Percentiles rank a stretch among this genome's conserved stretches.
Evolutionary conservation across 2,329 filamentous ascomycete genomes (phyloP).

Genomic region (Fusarium xyrophilum): DNA sequence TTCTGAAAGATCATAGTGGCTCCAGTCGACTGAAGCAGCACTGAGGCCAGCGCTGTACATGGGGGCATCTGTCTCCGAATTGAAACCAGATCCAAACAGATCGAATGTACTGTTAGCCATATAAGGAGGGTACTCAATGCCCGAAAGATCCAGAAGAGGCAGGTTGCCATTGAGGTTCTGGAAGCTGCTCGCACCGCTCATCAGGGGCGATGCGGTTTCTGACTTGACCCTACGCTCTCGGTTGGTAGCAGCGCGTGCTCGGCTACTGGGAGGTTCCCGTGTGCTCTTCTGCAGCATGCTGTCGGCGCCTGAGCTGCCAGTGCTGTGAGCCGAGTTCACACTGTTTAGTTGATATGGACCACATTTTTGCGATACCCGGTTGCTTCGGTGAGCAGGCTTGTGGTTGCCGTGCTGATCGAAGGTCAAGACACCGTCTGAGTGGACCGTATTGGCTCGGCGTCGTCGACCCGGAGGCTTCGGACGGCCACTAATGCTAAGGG

Average conservation of each 20-base stretch:
- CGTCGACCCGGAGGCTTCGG: conserved; percentile 56
- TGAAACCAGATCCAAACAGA: conserved; percentile 56
- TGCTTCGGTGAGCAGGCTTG: conserved; percentile 67
- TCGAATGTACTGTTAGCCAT: conserved; percentile 58
- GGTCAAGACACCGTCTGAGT: conserved; percentile 64
- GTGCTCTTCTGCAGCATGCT: conserved; percentile 50
- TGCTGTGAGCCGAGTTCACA: conserved; percentile 64
- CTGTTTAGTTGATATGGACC: conserved; percentile 67
- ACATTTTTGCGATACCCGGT: conserved; percentile 66
- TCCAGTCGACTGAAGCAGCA: conserved; percentile 58
- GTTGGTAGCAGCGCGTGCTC: conserved; percentile 49
- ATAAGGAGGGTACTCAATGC: conserved; percentile 59
- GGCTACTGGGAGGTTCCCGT: conserved; percentile 47
- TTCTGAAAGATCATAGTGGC: conserved; percentile 55
- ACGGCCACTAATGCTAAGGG: conserved; percentile 39
- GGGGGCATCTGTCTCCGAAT: conserved; percentile 61
- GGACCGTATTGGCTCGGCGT: conserved; percentile 67
- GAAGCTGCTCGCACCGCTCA: conserved; percentile 58
- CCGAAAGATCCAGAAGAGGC: conserved; percentile 65
- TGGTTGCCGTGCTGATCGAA: conserved; percentile 71
- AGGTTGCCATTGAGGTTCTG: conserved; percentile 61
- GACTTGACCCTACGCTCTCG: conserved; percentile 64
- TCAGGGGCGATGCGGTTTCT: conserved; percentile 66
- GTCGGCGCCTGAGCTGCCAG: conserved; percentile 55
- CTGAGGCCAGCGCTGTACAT: conserved; percentile 69